Conservation (phyloP, 139 green algal genomes). For the Spirogloea muscicola region DNA sequence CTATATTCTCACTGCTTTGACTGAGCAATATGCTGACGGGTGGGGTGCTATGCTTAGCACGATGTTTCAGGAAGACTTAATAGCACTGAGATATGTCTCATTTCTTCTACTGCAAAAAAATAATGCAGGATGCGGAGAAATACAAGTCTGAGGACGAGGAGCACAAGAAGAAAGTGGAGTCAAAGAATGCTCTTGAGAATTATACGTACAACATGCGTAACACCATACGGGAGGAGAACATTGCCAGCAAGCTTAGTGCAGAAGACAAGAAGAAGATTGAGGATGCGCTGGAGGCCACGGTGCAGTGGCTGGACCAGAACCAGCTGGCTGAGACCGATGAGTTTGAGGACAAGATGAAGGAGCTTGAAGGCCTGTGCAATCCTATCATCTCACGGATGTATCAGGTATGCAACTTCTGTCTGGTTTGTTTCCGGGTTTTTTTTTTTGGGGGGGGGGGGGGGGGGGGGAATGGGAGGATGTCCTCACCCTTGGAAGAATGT, state of each 20-base stretch:
- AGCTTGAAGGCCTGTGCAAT: conserved; percentile 86
- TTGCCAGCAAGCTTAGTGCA: conserved; percentile 68
- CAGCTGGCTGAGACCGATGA: conserved; percentile 92
- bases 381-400: conserved; percentile 86
- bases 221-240: conserved; percentile 87
- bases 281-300: conserved; percentile 71
- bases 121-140: too few relatives aligned
- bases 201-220: conserved; percentile 83
- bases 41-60: too few relatives aligned
- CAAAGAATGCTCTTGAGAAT: conserved; percentile 94
- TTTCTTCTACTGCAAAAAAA: too few relatives aligned
- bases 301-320: conserved; percentile 93
- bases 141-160: conserved; percentile 96
- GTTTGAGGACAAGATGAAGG: conserved; percentile 94
- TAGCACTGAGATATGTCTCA: too few relatives aligned
- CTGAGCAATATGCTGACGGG: too few relatives aligned
- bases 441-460: too few relatives aligned
- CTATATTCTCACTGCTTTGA: too few relatives aligned
- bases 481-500: too few relatives aligned
- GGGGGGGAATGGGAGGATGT: too few relatives aligned
- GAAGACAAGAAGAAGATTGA: conserved; percentile 85
- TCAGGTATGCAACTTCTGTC: too few relatives aligned
- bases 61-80: too few relatives aligned
- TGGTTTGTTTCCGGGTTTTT: too few relatives aligned
- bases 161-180: conserved; percentile 84